Conservation (phyloP, 2,329 filamentous ascomycete species). For the Alternaria brassicicola region DNA sequence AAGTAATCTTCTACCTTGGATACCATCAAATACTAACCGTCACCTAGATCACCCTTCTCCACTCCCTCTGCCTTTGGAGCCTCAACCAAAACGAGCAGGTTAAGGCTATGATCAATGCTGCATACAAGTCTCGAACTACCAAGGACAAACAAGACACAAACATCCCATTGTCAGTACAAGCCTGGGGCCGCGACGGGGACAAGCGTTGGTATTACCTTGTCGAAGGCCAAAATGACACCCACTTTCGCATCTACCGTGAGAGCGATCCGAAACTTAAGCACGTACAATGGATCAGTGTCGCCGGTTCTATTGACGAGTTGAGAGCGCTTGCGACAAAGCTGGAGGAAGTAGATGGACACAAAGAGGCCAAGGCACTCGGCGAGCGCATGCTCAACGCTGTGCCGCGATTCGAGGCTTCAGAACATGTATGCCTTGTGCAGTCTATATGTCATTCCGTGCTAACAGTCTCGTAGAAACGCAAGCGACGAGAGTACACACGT, state of each 20-base stretch:
- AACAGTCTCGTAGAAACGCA: slow-evolving; percentile 73
- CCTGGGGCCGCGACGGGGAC: slow-evolving; percentile 88
- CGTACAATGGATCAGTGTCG: slow-evolving; percentile 91
- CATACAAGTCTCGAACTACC: slow-evolving; percentile 71
- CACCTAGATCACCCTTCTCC: slow-evolving; percentile 77
- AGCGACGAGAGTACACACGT: slow-evolving; percentile 87
- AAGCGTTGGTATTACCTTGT: slow-evolving; percentile 93
- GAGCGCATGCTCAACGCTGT: slow-evolving; percentile 80
- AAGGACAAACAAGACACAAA: slow-evolving; percentile 80
- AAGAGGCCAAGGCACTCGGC: slow-evolving; percentile 77
- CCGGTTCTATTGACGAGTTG: slow-evolving; percentile 87
- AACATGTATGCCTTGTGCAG: slow-evolving; percentile 66
- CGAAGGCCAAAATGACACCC: slow-evolving; percentile 91
- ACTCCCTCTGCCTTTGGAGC: slow-evolving; percentile 84
- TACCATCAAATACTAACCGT: slow-evolving; percentile 25
- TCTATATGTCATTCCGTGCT: slow-evolving; percentile 8
- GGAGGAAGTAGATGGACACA: slow-evolving; percentile 75
- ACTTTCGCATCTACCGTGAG: slow-evolving; percentile 92
- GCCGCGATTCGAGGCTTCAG: slow-evolving; percentile 88
- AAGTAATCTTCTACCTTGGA: slow-evolving; percentile 35
- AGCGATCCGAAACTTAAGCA: slow-evolving; percentile 79
- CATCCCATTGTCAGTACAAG: slow-evolving; percentile 85
- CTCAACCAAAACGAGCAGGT: slow-evolving; percentile 86
- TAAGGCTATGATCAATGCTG: slow-evolving; percentile 79
- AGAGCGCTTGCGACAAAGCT: slow-evolving; percentile 77